phyloP scores from a whole-genome alignment of 345 rosid genomes.

The Arabidopsis thaliana region DNA sequence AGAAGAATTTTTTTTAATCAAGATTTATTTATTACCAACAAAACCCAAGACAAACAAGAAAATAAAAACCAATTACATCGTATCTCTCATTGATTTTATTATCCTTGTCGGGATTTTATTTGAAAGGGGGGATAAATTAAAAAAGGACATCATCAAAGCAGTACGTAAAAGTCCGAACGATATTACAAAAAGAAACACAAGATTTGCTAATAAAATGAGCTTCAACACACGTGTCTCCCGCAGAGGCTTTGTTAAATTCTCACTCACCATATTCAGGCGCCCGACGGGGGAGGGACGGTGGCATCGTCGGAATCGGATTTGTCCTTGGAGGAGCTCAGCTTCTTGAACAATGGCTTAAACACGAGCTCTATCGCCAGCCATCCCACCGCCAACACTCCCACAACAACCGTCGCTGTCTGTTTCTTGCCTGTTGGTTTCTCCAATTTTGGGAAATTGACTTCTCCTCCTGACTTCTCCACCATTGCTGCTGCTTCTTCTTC shows the following conservation, averaged over 20 bases:
- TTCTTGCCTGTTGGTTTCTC: conserved; percentile 46
- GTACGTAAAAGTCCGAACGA: neutral
- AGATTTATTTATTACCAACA: neutral
- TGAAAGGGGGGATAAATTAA: neutral
- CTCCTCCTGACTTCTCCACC: conserved; percentile 36
- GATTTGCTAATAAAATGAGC: neutral
- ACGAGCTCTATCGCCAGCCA: conserved; percentile 87
- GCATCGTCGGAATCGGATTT: conserved; percentile 65
- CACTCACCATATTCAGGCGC: conserved; percentile 5
- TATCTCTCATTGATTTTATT: conserved; percentile 15
- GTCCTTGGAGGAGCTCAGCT: conserved; percentile 66
- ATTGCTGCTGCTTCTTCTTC: conserved; percentile 26
- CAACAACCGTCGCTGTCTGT: conserved; percentile 60
- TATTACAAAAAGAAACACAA: conserved; percentile 11
- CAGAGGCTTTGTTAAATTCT: neutral
- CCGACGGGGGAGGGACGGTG: conserved; percentile 44
- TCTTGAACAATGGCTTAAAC: conserved; percentile 76
- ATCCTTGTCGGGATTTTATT: conserved; percentile 12
- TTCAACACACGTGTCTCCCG: conserved; percentile 7
- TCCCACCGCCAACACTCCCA: conserved; percentile 75
- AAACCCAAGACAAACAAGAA: conserved; percentile 3
- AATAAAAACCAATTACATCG: neutral
- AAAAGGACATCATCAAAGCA: conserved; percentile 14
- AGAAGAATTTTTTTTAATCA: neutral
- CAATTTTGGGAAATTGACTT: conserved; percentile 28